Evolutionary conservation across 2,329 filamentous ascomycete species (phyloP).

Genomic region (Elsinoe perseae): DNA sequence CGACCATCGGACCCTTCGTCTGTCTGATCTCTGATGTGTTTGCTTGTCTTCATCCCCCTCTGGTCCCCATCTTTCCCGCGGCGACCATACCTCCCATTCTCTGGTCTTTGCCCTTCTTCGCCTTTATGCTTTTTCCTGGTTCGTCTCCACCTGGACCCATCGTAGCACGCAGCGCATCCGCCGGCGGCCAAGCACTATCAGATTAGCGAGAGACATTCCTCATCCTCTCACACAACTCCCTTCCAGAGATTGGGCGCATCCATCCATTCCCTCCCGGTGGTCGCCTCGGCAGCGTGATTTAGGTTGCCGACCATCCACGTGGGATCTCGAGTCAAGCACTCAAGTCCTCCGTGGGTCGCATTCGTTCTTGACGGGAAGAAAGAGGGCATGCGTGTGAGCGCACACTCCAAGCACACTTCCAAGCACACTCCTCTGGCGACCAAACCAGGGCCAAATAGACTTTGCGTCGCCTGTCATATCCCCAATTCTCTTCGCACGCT

Average conservation of each 20-base stretch:
- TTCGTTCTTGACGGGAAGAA: too few species aligned
- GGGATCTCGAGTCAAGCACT: conserved; percentile 13
- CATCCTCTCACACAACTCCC: not conserved
- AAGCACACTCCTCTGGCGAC: too few species aligned
- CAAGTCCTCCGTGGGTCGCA: not conserved
- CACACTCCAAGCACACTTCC: too few species aligned
- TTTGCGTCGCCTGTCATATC: conserved; percentile 15
- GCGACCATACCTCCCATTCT: not conserved
- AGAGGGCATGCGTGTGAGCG: too few species aligned
- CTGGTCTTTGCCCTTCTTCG: not conserved
- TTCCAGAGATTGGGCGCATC: too few species aligned
- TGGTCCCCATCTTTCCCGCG: conserved; percentile 7
- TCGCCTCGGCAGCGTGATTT: conserved; percentile 9
- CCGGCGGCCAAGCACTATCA: not conserved
- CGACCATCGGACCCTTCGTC: not conserved
- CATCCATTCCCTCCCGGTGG: not conserved
- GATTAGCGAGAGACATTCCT: conserved; percentile 10
- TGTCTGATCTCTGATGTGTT: not conserved
- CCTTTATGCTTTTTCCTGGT: not conserved
- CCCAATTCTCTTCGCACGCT: conserved; percentile 11
- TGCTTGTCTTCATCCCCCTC: not conserved
- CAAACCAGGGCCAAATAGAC: conserved; percentile 13
- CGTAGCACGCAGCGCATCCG: not conserved
- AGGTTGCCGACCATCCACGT: conserved; percentile 15
- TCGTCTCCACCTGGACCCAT: conserved; percentile 4